Conservation (phyloP, 495 filamentous ascomycete species). For the Penicillium salamii region DNA sequence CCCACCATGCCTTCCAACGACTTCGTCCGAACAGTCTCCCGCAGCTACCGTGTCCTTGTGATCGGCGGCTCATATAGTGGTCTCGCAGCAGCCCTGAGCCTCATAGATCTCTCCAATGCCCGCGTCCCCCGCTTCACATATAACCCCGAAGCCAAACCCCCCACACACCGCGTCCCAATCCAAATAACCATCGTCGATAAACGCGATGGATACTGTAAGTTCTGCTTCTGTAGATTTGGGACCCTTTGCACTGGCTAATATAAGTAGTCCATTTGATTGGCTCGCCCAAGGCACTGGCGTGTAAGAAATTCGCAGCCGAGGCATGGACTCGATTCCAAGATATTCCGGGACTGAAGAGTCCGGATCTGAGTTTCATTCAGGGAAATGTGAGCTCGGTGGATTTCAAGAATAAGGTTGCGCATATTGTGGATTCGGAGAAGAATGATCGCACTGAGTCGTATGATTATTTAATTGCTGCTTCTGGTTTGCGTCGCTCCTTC, state of each 20-base stretch:
- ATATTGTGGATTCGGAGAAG: slow-evolving; percentile 33
- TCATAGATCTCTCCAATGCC: slow-evolving; percentile 57
- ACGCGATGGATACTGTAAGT: slow-evolving; percentile 66
- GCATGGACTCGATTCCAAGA: slow-evolving; percentile 62
- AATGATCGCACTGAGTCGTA: slow-evolving; percentile 42
- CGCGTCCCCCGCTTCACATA: slow-evolving; percentile 34
- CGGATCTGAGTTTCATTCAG: slow-evolving; percentile 52
- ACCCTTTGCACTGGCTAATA: neutral
- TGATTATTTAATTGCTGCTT: slow-evolving; percentile 62
- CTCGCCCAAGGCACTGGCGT: slow-evolving; percentile 58
- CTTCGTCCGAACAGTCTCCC: slow-evolving; percentile 18
- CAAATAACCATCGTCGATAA: slow-evolving; percentile 69
- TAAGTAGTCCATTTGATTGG: slow-evolving; percentile 58
- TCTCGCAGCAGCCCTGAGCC: slow-evolving; percentile 56
- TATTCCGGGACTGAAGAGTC: slow-evolving; percentile 54
- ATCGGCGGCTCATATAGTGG: slow-evolving; percentile 66
- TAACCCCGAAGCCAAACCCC: slow-evolving; percentile 20
- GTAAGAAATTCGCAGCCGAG: slow-evolving; percentile 50
- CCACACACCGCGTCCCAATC: slow-evolving; percentile 42
- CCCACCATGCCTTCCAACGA: slow-evolving; percentile 33
- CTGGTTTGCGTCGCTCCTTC: slow-evolving; percentile 59
- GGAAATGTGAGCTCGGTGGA: slow-evolving; percentile 57
- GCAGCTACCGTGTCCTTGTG: slow-evolving; percentile 46
- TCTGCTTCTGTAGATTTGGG: neutral
- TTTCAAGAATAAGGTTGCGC: slow-evolving; percentile 46